Evolutionary conservation across 169 alveolate genomes (phyloP).

Genomic region (Eimeria praecox): DNA sequence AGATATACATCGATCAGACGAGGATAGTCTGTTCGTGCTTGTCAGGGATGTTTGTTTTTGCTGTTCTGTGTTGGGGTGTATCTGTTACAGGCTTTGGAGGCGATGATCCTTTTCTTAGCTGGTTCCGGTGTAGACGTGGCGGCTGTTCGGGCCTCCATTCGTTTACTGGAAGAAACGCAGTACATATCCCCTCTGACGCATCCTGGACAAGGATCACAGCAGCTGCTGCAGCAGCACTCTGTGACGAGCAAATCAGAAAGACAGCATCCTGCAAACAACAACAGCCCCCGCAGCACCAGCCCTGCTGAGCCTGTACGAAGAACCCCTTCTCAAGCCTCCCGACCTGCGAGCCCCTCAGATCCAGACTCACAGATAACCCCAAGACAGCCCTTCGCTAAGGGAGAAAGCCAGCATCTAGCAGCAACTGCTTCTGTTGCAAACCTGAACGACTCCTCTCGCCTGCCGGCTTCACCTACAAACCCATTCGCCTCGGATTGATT

Average conservation of each 20-base stretch:
- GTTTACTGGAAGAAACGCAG: slow-evolving; percentile 33
- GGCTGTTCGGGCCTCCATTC: slow-evolving; percentile 9
- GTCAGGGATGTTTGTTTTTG: not conserved
- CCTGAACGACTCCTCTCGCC: not conserved
- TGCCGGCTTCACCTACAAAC: not conserved
- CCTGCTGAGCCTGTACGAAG: not conserved
- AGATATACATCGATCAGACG: too few relatives aligned
- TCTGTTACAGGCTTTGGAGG: slow-evolving; percentile 33
- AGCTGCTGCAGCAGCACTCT: slow-evolving; percentile 32
- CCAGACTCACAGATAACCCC: not conserved
- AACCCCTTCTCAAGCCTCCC: not conserved
- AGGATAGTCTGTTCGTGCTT: not conserved
- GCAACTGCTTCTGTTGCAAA: not conserved
- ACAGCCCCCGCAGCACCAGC: slow-evolving; percentile 53
- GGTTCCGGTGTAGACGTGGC: slow-evolving; percentile 20
- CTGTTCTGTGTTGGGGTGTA: not conserved
- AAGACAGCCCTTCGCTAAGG: not conserved
- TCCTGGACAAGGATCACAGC: not conserved
- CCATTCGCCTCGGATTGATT: slow-evolving; percentile 54
- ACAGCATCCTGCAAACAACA: not conserved
- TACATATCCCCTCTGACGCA: slow-evolving; percentile 15
- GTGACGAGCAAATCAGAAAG: slow-evolving; percentile 28
- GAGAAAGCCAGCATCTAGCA: slow-evolving; percentile 7
- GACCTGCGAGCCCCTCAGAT: not conserved
- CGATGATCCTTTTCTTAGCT: slow-evolving; percentile 29